A percentile compares a stretch with the other conserved stretches of the same genome.
These are phyloP conservation scores for Terana coerulea DNA, from an alignment of 768 basidiomycete genomes.

Conservation along the genomic window DNA sequence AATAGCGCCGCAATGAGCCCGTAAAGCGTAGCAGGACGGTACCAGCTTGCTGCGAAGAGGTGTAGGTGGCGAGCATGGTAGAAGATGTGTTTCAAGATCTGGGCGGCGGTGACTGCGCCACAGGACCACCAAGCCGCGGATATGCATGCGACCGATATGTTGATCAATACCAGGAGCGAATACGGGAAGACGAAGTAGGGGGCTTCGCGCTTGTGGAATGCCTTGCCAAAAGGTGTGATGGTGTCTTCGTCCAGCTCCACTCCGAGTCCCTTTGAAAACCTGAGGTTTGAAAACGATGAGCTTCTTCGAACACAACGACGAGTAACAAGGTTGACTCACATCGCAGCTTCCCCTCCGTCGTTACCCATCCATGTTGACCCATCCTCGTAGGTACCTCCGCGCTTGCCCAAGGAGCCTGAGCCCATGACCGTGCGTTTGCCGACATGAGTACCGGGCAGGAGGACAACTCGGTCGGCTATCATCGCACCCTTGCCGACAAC, in stretches of 20 bases:
- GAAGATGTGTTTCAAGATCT: conserved; percentile 33
- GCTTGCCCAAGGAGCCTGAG: conserved; percentile 43
- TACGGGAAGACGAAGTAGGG: conserved; percentile 41
- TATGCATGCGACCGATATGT: conserved; percentile 33
- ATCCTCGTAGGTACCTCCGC: conserved; percentile 37
- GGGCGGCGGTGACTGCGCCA: conserved; percentile 35
- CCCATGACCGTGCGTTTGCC: conserved; percentile 43
- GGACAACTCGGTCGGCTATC: conserved; percentile 46
- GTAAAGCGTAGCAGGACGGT: conserved; percentile 37
- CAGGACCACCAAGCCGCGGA: conserved; percentile 42
- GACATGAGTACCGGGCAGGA: conserved; percentile 40
- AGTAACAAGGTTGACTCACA: background rate
- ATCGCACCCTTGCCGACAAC: conserved; percentile 43
- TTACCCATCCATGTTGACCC: conserved; percentile 47
- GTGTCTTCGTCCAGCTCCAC: conserved; percentile 27
- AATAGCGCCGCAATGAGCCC: conserved; percentile 37
- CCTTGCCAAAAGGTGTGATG: conserved; percentile 39
- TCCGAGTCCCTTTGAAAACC: conserved; percentile 13
- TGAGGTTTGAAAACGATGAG: background rate
- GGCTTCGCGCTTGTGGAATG: conserved; percentile 39
- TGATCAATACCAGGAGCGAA: conserved; percentile 31
- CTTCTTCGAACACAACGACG: background rate
- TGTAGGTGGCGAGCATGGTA: conserved; percentile 28
- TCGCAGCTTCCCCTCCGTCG: conserved; percentile 36
- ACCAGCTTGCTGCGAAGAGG: conserved; percentile 36